Conservation (phyloP, 2,329 filamentous ascomycete genomes). For the Alternaria brassicicola region DNA sequence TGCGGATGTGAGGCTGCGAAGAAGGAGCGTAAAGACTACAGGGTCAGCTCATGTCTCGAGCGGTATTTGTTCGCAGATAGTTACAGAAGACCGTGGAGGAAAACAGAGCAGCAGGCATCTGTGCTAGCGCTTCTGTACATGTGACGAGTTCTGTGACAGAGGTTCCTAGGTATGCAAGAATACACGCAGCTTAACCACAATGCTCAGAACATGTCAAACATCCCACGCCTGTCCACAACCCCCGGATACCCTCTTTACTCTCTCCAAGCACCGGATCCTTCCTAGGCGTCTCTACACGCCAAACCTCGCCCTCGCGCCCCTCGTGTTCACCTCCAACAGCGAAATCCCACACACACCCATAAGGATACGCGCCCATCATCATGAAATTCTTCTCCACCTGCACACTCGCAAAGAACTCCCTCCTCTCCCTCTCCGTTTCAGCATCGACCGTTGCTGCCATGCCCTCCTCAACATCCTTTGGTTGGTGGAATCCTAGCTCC, state of each 20-base stretch:
- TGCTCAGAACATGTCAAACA: no score
- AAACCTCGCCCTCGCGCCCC: slow-evolving; percentile 52
- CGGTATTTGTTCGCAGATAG: not conserved
- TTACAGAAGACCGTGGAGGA: slow-evolving; percentile 58
- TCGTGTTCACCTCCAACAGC: slow-evolving; percentile 53
- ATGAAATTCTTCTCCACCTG: slow-evolving; percentile 54
- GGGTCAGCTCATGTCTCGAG: not conserved
- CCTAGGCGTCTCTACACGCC: slow-evolving; percentile 54
- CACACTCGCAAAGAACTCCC: slow-evolving; percentile 46
- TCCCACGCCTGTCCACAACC: slow-evolving; percentile 40
- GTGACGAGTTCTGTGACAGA: slow-evolving; percentile 62
- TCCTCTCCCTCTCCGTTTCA: slow-evolving; percentile 42
- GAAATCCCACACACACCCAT: slow-evolving; percentile 59
- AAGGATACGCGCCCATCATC: slow-evolving; percentile 65
- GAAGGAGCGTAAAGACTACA: slow-evolving; percentile 58
- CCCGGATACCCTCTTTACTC: slow-evolving; percentile 45
- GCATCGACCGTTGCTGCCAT: slow-evolving; percentile 11
- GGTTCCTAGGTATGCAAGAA: slow-evolving; percentile 47
- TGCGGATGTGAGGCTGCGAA: slow-evolving; percentile 61
- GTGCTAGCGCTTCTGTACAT: slow-evolving; percentile 57
- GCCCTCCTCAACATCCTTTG: slow-evolving; percentile 45
- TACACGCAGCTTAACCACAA: no score
- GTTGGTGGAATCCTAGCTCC: slow-evolving; percentile 53
- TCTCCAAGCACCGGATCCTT: slow-evolving; percentile 58
- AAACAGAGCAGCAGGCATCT: slow-evolving; percentile 61